Evolutionary conservation across 164 flowering plant genomes (phyloP).

Genomic region (Aristolochia contorta): DNA sequence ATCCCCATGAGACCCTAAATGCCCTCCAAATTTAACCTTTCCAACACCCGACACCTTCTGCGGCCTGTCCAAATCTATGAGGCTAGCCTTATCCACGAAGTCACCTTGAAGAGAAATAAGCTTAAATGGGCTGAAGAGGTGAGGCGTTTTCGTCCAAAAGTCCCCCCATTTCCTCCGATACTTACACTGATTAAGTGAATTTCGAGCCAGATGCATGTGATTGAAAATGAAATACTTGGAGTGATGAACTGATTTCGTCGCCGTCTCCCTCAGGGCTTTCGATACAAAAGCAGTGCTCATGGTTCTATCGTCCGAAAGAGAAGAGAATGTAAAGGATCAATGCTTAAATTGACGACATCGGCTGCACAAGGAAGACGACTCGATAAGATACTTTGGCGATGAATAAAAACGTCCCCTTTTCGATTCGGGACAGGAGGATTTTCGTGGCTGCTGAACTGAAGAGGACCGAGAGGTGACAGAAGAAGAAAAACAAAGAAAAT

Average conservation of each 20-base stretch:
- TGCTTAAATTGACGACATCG: no score
- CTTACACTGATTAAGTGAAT: constrained; percentile 19
- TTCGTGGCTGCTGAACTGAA: no score
- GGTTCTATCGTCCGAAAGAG: background rate
- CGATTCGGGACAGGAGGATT: no score
- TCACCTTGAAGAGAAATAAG: constrained; percentile 44
- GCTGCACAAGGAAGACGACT: no score
- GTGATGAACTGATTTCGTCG: constrained; percentile 29
- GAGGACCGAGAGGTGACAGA: no score
- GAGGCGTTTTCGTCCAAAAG: constrained; percentile 22
- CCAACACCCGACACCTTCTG: constrained; percentile 2
- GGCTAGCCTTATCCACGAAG: constrained; percentile 22
- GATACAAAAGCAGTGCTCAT: background rate
- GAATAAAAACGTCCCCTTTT: no score
- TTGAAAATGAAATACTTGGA: constrained; percentile 39
- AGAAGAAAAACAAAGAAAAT: no score
- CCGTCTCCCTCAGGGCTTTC: background rate
- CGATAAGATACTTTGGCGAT: no score
- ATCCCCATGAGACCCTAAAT: constrained; percentile 40
- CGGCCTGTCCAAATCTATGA: background rate
- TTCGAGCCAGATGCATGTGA: constrained; percentile 41
- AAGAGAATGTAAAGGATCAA: no score
- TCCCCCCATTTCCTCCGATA: constrained; percentile 30
- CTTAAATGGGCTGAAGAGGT: constrained; percentile 40
- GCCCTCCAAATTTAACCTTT: constrained; percentile 5